phyloP scores from a whole-genome alignment of 306 rosid genomes.

The Trifolium subterraneum region DNA sequence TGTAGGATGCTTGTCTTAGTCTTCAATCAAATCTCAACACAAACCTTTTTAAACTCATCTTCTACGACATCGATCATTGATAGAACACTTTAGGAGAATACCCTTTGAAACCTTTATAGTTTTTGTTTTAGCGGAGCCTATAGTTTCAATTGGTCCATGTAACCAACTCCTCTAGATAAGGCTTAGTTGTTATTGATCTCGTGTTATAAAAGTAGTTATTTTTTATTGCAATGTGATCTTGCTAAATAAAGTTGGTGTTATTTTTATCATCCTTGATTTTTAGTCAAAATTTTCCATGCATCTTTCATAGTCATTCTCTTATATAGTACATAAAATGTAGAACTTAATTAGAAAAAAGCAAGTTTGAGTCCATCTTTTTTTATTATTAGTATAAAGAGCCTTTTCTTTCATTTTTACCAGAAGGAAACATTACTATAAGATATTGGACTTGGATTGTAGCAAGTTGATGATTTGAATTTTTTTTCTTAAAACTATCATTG shows the following conservation, averaged over 20 bases:
- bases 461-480: background rate
- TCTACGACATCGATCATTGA: constrained; percentile 12
- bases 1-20: constrained; percentile 5
- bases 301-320: background rate
- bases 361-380: constrained; percentile 1
- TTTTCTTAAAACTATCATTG: constrained; percentile 1
- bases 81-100: background rate
- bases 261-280: background rate
- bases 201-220: background rate
- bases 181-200: background rate
- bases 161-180: background rate
- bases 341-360: constrained; percentile 8
- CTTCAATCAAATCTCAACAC: background rate
- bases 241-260: constrained; percentile 4
- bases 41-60: background rate
- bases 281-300: background rate
- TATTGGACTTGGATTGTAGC: background rate
- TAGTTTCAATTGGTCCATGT: constrained; percentile 4
- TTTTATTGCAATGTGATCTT: background rate
- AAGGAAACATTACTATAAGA: background rate
- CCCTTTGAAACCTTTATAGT: background rate
- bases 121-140: background rate
- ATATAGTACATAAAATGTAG: background rate
- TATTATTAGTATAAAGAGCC: constrained; percentile 12
- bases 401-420: constrained; percentile 9